Conservation (phyloP, 129 eudicot genomes). For the Saussurea involucrata region DNA sequence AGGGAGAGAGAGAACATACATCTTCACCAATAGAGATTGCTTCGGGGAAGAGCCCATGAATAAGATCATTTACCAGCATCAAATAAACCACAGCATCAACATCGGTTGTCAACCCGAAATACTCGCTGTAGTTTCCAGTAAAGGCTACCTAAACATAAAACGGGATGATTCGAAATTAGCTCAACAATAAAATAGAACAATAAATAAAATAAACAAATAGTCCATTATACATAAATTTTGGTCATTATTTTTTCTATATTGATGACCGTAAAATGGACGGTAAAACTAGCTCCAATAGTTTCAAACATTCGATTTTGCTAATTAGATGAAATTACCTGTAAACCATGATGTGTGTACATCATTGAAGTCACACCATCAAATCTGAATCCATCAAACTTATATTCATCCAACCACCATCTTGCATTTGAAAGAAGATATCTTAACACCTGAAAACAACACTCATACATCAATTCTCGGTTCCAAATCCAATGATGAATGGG, state of each 20-base stretch:
- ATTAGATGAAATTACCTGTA: slow-evolving; percentile 44
- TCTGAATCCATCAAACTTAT: slow-evolving; percentile 97
- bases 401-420: slow-evolving; percentile 99
- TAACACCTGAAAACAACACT: slow-evolving; percentile 53
- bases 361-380: slow-evolving; percentile 99
- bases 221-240: not conserved
- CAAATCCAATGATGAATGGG: not conserved
- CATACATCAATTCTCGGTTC: not conserved
- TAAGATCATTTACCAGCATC: slow-evolving; percentile 94
- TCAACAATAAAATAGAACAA: not conserved
- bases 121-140: slow-evolving; percentile 94
- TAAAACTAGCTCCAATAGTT: not conserved
- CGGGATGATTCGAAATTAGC: not conserved
- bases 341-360: slow-evolving; percentile 99
- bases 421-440: slow-evolving; percentile 97
- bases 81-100: slow-evolving; percentile 95
- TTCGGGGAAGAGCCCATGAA: slow-evolving; percentile 87
- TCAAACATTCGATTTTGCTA: not conserved
- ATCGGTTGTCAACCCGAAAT: slow-evolving; percentile 83
- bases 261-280: not conserved
- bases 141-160: slow-evolving; percentile 54
- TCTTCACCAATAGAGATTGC: slow-evolving; percentile 93
- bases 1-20: slow-evolving; percentile 43
- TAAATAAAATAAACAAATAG: not conserved
- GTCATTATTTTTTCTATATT: not conserved